phyloP scores from a whole-genome alignment of 176 grass and related monocot genomes.

The Ampelocalamus luodianensis region DNA sequence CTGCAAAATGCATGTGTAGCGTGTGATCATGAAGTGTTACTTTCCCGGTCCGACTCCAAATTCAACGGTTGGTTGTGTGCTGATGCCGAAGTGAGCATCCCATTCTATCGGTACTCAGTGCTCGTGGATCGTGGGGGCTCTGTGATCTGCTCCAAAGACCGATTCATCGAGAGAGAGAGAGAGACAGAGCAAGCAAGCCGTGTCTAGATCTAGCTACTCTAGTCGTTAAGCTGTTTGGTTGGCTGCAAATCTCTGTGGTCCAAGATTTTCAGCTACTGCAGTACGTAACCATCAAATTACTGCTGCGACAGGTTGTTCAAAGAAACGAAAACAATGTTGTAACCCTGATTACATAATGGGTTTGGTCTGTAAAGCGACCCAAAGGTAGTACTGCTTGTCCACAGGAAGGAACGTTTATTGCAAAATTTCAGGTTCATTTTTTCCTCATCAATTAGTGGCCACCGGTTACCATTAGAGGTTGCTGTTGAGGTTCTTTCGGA shows the following conservation, averaged over 20 bases:
- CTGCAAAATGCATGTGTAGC: too few relatives aligned
- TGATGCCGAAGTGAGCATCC: neutral
- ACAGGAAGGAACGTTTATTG: neutral
- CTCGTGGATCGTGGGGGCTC: neutral
- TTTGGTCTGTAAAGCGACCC: constrained; percentile 51
- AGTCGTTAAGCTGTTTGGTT: neutral
- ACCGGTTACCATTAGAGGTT: neutral
- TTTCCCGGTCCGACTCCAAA: neutral
- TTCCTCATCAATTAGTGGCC: neutral
- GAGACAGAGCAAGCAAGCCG: too few relatives aligned
- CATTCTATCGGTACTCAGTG: neutral
- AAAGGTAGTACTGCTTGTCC: constrained; percentile 2
- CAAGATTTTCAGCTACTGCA: constrained; percentile 12
- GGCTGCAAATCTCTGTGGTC: neutral
- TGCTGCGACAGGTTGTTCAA: too few relatives aligned
- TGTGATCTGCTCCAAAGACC: neutral
- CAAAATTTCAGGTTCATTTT: neutral
- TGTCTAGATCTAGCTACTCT: neutral
- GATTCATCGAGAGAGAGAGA: too few relatives aligned
- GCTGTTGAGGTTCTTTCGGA: constrained; percentile 36
- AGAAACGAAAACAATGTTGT: too few relatives aligned
- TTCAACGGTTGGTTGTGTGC: neutral
- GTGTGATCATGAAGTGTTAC: too few relatives aligned
- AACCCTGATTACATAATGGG: too few relatives aligned
- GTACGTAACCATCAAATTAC: neutral